Evolutionary conservation across 2,329 filamentous ascomycete species (phyloP).

Genomic region (Ophiostoma piceae): DNA sequence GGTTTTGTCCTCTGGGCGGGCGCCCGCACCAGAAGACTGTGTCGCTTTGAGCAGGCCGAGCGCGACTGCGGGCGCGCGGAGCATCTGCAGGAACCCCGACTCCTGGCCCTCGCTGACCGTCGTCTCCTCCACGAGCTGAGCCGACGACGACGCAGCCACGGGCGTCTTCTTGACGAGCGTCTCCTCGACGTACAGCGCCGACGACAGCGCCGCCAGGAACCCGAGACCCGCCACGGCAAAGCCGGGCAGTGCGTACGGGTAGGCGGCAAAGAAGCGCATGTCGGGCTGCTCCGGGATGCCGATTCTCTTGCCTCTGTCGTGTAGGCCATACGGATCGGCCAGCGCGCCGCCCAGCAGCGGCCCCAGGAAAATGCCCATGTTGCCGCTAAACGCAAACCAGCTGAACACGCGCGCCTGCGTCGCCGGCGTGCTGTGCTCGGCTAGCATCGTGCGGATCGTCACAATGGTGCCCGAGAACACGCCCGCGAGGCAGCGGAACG

Average conservation of each 20-base stretch:
- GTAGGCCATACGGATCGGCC: constrained; percentile 61
- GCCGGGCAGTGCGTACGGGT: constrained; percentile 61
- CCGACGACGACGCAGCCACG: background rate
- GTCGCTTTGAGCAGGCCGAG: background rate
- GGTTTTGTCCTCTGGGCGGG: constrained; percentile 17
- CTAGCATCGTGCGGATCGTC: constrained; percentile 71
- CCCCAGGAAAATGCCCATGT: constrained; percentile 68
- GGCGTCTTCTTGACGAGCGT: constrained; percentile 38
- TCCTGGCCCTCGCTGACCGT: background rate
- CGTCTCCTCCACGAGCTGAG: constrained; percentile 7
- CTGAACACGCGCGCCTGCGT: constrained; percentile 71
- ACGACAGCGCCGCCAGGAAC: constrained; percentile 47
- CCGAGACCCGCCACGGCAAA: constrained; percentile 54
- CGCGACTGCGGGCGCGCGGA: background rate
- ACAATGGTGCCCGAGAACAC: constrained; percentile 69
- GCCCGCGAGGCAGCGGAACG: constrained; percentile 65
- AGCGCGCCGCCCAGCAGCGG: constrained; percentile 65
- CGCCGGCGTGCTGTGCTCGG: constrained; percentile 62
- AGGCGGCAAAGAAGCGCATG: constrained; percentile 52
- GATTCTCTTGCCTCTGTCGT: constrained; percentile 34
- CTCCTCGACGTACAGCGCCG: constrained; percentile 58
- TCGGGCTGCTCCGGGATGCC: background rate
- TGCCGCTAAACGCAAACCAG: constrained; percentile 70
- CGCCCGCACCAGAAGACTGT: background rate
- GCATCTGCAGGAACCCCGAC: background rate